Conservation (phyloP, 2,329 filamentous ascomycete species). For the Aureobasidium namibiae region DNA sequence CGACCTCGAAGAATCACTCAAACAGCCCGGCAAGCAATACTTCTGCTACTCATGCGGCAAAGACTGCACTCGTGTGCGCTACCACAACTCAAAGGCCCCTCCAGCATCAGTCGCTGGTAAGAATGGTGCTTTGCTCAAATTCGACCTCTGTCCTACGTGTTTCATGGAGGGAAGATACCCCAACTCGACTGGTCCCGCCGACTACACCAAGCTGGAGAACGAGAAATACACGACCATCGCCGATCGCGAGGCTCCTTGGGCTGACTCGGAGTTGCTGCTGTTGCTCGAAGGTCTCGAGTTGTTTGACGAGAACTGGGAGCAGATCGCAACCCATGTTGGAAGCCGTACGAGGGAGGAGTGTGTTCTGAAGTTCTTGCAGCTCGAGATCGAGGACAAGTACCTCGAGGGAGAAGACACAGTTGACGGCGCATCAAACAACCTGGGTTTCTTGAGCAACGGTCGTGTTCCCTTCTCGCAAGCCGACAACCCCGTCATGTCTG, state of each 20-base stretch:
- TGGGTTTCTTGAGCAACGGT: conserved; percentile 62
- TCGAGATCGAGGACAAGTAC: conserved; percentile 97
- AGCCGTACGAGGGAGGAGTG: conserved; percentile 92
- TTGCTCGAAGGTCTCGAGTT: conserved; percentile 85
- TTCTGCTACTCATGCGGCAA: conserved; percentile 88
- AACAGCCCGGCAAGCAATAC: conserved; percentile 56
- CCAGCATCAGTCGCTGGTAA: conserved; percentile 34
- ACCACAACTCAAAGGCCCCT: conserved; percentile 59
- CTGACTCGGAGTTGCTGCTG: conserved; percentile 78
- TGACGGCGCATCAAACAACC: conserved; percentile 50
- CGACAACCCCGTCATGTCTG: conserved; percentile 94
- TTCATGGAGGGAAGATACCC: conserved; percentile 80
- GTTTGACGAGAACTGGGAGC: conserved; percentile 92
- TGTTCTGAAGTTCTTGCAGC: conserved; percentile 88
- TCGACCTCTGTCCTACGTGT: conserved; percentile 86
- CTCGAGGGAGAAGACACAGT: conserved; percentile 61
- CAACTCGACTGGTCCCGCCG: conserved; percentile 64
- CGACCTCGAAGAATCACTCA: conserved; percentile 50
- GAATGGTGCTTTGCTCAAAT: conserved; percentile 58
- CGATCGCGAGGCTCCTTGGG: conserved; percentile 83
- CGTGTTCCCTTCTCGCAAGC: conserved; percentile 83
- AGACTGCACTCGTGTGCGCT: conserved; percentile 70
- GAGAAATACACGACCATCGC: conserved; percentile 69
- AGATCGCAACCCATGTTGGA: conserved; percentile 85
- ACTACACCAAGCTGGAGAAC: conserved; percentile 87